These are phyloP conservation scores for Eucalyptus cladocalyx DNA, from an alignment of 345 rosid genomes.

Conservation along the genomic window DNA sequence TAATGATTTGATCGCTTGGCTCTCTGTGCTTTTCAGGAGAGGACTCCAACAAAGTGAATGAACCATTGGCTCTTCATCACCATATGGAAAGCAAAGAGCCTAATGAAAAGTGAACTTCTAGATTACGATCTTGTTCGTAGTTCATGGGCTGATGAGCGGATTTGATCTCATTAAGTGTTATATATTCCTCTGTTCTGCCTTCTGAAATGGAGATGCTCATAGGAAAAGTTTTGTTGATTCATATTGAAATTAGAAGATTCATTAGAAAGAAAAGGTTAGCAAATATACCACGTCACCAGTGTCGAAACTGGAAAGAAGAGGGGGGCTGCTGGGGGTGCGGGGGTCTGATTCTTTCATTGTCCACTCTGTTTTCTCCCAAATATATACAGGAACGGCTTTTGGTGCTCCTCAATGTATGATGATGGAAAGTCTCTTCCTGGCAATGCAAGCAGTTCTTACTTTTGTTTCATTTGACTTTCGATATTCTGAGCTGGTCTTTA, in stretches of 20 bases:
- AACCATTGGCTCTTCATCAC: background rate
- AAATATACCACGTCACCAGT: background rate
- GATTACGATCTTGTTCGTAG: background rate
- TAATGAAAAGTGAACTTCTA: background rate
- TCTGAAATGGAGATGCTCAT: background rate
- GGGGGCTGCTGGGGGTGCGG: background rate
- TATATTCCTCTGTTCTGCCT: background rate
- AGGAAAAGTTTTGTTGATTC: background rate
- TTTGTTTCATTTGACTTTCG: background rate
- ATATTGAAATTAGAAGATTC: background rate
- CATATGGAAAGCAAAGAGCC: background rate
- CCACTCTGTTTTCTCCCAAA: background rate
- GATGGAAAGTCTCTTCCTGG: background rate
- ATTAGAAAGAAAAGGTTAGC: background rate
- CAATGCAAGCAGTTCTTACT: background rate
- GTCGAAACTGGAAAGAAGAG: background rate
- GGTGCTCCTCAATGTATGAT: background rate
- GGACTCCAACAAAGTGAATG: background rate
- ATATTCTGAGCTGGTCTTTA: background rate
- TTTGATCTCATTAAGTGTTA: background rate
- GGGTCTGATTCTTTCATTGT: background rate
- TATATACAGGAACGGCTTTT: background rate
- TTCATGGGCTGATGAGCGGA: background rate
- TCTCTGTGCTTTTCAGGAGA: constrained; percentile 7
- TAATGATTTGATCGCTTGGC: background rate